These are phyloP conservation scores for Phellopilus nigrolimitatus DNA, from an alignment of 1,284 basidiomycete species.

Conservation along the genomic window DNA sequence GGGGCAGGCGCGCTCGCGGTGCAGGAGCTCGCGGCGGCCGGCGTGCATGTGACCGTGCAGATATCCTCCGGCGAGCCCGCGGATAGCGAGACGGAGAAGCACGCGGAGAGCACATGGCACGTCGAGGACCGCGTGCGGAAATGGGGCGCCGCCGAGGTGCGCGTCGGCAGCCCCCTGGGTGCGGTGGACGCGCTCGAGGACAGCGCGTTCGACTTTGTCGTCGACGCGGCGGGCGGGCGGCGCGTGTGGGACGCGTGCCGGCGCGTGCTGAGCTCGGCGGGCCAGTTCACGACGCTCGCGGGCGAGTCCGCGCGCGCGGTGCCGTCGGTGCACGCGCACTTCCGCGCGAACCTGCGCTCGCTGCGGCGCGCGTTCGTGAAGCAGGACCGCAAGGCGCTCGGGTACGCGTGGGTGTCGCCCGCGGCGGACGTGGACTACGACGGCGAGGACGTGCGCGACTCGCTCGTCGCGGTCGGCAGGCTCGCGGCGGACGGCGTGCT, in stretches of 20 bases:
- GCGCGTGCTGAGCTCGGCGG: constrained; percentile 43
- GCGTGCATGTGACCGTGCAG: constrained; percentile 67
- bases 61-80: constrained; percentile 34
- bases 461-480: constrained; percentile 24
- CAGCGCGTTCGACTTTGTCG: constrained; percentile 62
- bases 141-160: constrained; percentile 64
- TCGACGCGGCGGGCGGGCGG: constrained; percentile 78
- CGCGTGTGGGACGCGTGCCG: constrained; percentile 70
- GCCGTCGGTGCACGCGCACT: constrained; percentile 64
- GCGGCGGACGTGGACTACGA: constrained; percentile 27
- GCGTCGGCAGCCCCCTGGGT: constrained; percentile 35
- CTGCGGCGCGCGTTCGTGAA: constrained; percentile 34
- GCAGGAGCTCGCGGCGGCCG: constrained; percentile 62
- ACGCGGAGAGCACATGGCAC: constrained; percentile 24
- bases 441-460: constrained; percentile 29
- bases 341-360: constrained; percentile 63
- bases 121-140: constrained; percentile 51
- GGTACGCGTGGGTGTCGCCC: constrained; percentile 28
- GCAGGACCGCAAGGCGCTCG: constrained; percentile 23
- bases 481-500: constrained; percentile 17
- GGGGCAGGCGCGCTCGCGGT: constrained; percentile 72
- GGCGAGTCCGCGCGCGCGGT: constrained; percentile 59
- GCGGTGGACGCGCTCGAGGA: constrained; percentile 60
- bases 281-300: constrained; percentile 72
- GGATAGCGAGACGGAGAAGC: constrained; percentile 13